Percentiles rank a stretch among this genome's conserved stretches.
Conservation (phyloP, 2,329 filamentous ascomycete species). For the Calonectria montana region DNA sequence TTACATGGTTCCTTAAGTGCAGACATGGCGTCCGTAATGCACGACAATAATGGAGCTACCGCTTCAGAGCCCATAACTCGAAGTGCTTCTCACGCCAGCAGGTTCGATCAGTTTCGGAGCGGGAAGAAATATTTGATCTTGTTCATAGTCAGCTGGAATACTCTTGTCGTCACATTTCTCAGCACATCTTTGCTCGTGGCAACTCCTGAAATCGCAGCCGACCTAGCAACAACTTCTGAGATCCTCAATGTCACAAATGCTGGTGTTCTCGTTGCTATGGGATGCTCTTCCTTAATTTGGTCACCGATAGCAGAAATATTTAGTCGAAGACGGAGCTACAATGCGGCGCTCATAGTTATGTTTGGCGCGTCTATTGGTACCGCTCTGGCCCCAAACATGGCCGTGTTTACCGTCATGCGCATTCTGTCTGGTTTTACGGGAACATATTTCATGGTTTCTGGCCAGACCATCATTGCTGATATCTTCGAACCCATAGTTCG, state of each 20-base stretch:
- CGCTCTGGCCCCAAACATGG: constrained; percentile 17
- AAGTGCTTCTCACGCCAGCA: not conserved
- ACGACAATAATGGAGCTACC: not conserved
- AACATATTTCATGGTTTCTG: constrained; percentile 30
- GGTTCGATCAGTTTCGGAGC: not conserved
- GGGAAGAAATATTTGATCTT: constrained; percentile 22
- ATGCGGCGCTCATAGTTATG: constrained; percentile 23
- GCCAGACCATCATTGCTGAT: constrained; percentile 32
- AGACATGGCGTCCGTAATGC: not conserved
- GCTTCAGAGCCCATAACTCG: not conserved
- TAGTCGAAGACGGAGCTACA: constrained; percentile 21
- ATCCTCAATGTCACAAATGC: constrained; percentile 28
- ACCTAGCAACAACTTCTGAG: constrained; percentile 15
- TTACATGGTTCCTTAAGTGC: not conserved
- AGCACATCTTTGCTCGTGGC: constrained; percentile 29
- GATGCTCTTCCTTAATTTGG: constrained; percentile 27
- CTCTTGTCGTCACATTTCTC: constrained; percentile 23
- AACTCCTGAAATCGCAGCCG: constrained; percentile 27
- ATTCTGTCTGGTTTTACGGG: constrained; percentile 22
- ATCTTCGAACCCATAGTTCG: constrained; percentile 26
- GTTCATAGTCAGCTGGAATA: constrained; percentile 34
- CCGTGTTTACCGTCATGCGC: constrained; percentile 23
- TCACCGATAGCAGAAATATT: constrained; percentile 26
- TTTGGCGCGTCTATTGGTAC: constrained; percentile 20
- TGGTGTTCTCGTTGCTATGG: constrained; percentile 27